Base-by-base conservation (phyloP, 148 eudicot genomes). In the Vaccinium vitisidaea region DNA sequence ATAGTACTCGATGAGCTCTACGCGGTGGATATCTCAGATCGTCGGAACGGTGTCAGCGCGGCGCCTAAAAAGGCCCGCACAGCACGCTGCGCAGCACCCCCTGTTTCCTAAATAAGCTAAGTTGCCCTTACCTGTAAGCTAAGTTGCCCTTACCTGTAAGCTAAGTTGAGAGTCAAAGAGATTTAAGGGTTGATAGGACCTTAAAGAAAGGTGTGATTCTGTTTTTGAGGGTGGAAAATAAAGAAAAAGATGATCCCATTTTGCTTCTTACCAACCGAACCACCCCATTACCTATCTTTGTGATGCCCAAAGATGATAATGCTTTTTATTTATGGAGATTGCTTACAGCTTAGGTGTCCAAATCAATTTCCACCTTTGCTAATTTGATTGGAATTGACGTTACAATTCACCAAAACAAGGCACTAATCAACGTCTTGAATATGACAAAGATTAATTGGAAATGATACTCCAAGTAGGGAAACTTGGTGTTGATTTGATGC, bases 211-310 rank as follows among this genome's bases (percentile, higher is more conserved):
- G 19, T 23, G 32, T 88, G 82, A 84, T 82, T 78, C 80, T 87
- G 87, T 30, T 84, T 84, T 83, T 75, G 75, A 10, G 79, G 43
- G 49, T 54, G 67, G 39, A 3, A 69, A 69, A 67, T 73, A 80
- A 83, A 84, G 88, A 84, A 84, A 84, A 84, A 84, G 84, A 86
- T 58, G 80, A 49, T 69, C 74, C n/a, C 11, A n/a, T 77, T 82
- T 83, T 85, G 91, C 83, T 85, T 76, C 89, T 89, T 79, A 87
- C 89, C 91, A 83, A 89, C 91, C 89, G 86, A 61, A 87, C 46
- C 50, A 87, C 46, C 50, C 90, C 87, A 59, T 15, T 53, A 69
- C 39, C 71, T 13, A 65, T 65, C 16, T 5, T 63, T 74, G 80
- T 59, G 75, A 25, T 21, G 74, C 52, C 83, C 80, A 83, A 5